Conservation (phyloP, 2,329 filamentous ascomycete genomes). For the Akanthomyces muscarius region DNA sequence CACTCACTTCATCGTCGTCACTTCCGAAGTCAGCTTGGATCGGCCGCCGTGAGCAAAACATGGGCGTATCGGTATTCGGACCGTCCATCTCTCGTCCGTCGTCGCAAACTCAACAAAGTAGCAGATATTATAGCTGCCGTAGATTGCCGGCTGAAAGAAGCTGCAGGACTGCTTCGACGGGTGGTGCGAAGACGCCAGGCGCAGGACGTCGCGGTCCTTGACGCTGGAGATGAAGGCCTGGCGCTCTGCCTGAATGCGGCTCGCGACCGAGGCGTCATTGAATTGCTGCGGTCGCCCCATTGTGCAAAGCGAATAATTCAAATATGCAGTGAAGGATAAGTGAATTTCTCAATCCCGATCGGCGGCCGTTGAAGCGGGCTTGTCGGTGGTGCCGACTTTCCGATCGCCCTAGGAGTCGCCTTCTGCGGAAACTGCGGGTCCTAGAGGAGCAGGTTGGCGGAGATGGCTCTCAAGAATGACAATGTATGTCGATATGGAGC, state of each 20-base stretch:
- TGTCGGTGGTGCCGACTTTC: background rate
- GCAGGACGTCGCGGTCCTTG: constrained; percentile 11
- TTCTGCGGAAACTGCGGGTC: no score
- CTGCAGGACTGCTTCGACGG: constrained; percentile 16
- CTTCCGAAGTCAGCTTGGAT: constrained; percentile 20
- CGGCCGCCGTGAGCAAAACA: constrained; percentile 13
- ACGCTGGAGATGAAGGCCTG: constrained; percentile 19
- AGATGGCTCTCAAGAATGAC: no score
- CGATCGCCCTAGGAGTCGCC: background rate
- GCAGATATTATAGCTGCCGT: constrained; percentile 22
- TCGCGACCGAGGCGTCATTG: background rate
- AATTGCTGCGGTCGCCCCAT: background rate
- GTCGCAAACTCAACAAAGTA: constrained; percentile 22
- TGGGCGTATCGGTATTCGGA: constrained; percentile 19
- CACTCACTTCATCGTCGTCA: constrained; percentile 22
- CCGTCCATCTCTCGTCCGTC: constrained; percentile 18
- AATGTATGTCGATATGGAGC: background rate
- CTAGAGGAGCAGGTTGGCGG: background rate
- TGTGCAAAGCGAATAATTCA: no score
- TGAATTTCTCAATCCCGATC: background rate
- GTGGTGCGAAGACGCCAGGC: constrained; percentile 20
- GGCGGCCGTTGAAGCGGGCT: background rate
- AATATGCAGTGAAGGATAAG: no score
- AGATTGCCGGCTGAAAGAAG: constrained; percentile 19
- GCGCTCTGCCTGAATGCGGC: constrained; percentile 8